A percentile compares a stretch with the other conserved stretches of the same genome.
Conservation (phyloP, 2,329 filamentous ascomycete genomes). For the Venturia aucupariae region DNA sequence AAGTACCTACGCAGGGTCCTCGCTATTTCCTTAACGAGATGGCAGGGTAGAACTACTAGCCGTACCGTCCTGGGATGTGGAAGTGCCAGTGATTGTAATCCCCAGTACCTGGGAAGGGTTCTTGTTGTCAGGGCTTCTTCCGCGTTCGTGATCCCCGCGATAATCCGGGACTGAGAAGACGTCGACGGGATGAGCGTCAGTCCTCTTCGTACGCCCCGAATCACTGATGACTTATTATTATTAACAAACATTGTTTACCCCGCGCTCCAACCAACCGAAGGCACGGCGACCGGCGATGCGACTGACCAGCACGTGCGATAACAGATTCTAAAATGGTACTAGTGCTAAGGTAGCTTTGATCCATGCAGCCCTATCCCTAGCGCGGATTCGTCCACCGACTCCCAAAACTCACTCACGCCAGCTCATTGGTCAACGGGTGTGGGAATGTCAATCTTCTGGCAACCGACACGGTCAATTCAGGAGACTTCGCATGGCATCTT, state of each 20-base stretch:
- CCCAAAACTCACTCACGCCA: neutral
- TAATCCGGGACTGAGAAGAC: neutral
- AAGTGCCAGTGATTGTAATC: no score
- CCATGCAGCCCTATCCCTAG: conserved; percentile 4
- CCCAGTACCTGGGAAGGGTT: conserved; percentile 1
- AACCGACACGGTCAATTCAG: neutral
- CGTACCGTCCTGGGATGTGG: neutral
- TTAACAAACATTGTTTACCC: no score
- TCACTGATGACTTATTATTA: neutral
- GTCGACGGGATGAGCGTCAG: neutral
- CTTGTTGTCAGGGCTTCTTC: neutral
- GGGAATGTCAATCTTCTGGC: neutral
- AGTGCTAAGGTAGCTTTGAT: no score
- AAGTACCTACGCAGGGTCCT: neutral
- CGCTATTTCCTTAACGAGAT: neutral
- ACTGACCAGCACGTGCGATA: neutral
- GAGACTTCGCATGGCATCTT: neutral
- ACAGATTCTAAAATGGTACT: neutral
- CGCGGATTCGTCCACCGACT: neutral
- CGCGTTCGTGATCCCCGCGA: neutral
- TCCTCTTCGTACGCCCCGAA: neutral
- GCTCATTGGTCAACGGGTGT: neutral
- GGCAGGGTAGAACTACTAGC: neutral
- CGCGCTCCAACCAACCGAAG: neutral
- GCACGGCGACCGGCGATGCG: neutral